Conservation (phyloP, 2,329 filamentous ascomycete genomes). For the Sporothrix mexicana region DNA sequence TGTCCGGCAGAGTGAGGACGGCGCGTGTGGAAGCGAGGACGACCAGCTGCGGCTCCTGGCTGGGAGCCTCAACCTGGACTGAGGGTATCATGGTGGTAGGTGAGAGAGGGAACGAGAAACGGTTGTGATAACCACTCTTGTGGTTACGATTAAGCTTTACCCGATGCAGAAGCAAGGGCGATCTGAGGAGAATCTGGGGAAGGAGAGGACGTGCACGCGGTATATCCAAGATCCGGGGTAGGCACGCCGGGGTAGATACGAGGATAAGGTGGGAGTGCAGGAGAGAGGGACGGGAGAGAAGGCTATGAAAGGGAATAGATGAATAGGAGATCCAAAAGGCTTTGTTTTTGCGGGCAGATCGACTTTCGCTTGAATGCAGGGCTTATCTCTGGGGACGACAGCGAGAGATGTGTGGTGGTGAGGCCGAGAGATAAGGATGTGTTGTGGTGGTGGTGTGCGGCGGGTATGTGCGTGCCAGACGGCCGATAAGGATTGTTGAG, state of each 20-base stretch:
- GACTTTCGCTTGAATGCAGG: slow-evolving; percentile 5
- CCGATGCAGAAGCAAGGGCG: slow-evolving; percentile 21
- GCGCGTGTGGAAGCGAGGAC: slow-evolving; percentile 85
- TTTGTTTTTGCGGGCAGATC: slow-evolving; percentile 1
- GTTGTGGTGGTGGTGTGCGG: background rate
- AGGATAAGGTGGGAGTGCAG: background rate
- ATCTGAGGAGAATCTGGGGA: slow-evolving; percentile 30
- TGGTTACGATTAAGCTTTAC: slow-evolving; percentile 7
- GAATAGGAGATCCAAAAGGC: background rate
- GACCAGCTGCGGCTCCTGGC: slow-evolving; percentile 52
- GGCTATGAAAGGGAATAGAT: background rate
- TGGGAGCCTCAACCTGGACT: slow-evolving; percentile 46
- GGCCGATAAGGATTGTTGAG: background rate
- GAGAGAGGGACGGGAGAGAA: background rate
- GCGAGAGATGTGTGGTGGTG: background rate
- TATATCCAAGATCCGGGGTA: slow-evolving; percentile 31
- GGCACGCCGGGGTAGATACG: slow-evolving; percentile 18
- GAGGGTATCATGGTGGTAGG: slow-evolving; percentile 31
- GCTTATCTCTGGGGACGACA: slow-evolving; percentile 11
- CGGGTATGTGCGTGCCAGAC: background rate
- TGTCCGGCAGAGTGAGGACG: slow-evolving; percentile 73
- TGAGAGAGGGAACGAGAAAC: background rate
- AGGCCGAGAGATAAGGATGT: slow-evolving; percentile 8
- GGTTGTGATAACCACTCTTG: background rate
- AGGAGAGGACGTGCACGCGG: background rate